A percentile compares a stretch with the other conserved stretches of the same genome.
phyloP scores from a whole-genome alignment of 306 rosid species.

The barrel medic (Medicago truncatula) region MtrunA17r5.0-ANR NC_053045.1:33483001-33483500 shows the following conservation, averaged over 20 bases:
- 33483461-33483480: conserved; percentile 12
- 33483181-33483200: conserved; percentile 98
- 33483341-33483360: conserved; percentile 9
- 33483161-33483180: conserved; percentile 96
- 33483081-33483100: conserved; percentile 99
- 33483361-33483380: conserved; percentile 16
- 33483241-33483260: conserved; percentile 30
- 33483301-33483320: conserved; percentile 20
- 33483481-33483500: conserved; percentile 16
- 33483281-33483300: conserved; percentile 29
- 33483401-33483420: conserved; percentile 31
- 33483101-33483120: conserved; percentile 94
- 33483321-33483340: conserved; percentile 21
- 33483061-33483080: conserved; percentile 85
- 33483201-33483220: conserved; percentile 71
- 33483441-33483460: conserved; percentile 32
- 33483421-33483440: conserved; percentile 6
- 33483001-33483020: conserved; percentile 54
- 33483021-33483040: conserved; percentile 87
- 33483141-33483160: conserved; percentile 92
- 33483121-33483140: conserved; percentile 98
- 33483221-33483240: conserved; percentile 30
- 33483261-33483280: conserved; percentile 32
- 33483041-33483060: conserved; percentile 75
- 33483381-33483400: conserved; percentile 31